Base-by-base conservation (phyloP, 2,329 filamentous ascomycete species). In the Fusarium torulosum region DNA sequence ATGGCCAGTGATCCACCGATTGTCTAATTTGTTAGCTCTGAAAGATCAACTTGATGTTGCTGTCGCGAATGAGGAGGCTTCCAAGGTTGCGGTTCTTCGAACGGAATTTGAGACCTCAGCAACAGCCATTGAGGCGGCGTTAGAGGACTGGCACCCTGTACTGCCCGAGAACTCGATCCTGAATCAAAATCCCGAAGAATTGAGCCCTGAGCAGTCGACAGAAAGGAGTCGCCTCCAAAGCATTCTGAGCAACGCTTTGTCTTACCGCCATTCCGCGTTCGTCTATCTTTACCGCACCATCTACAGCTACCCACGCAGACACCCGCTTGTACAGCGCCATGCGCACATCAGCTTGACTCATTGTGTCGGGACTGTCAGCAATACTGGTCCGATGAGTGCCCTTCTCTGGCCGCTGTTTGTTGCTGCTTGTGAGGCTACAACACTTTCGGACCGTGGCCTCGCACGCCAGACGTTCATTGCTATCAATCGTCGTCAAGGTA, bases 361-460 rank as follows among this genome's bases (percentile, higher is more conserved):
- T 63, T 89, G 87, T 70, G 79, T 83, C 7, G 82, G 81, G 29
- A 88, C 86, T 0, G 86, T 87, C 27, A 79, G 77, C 21, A 84
- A 85, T 59, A 79, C 79, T 43, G 87, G 88, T 1, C 88, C 88
- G 1, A 89, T 90, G 85, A 83, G 85, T 3, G 88, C 88, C 4
- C 78, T 90, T 35, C 80, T 90, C 3, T 90, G 88, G 86, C 88
- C 88, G 2, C 78, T 90, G 4, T 90, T 90, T 69, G 86, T 88
- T 11, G 85, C 87, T 3, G 83, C 86, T 2, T 89, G 87, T 71
- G 88, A 90, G 74, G 88, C 87, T 1, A 77, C 80, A 10, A 79
- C 74, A 17, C 69, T 75, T 2, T 79, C 77, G 10, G 87, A 90
- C 72, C 79, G 87, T 17, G 79, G 78, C 7, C 76, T 86, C 19